These are phyloP conservation scores for Crassisporium funariophilum DNA, from an alignment of 768 basidiomycete species.

Conservation along the genomic window DNA sequence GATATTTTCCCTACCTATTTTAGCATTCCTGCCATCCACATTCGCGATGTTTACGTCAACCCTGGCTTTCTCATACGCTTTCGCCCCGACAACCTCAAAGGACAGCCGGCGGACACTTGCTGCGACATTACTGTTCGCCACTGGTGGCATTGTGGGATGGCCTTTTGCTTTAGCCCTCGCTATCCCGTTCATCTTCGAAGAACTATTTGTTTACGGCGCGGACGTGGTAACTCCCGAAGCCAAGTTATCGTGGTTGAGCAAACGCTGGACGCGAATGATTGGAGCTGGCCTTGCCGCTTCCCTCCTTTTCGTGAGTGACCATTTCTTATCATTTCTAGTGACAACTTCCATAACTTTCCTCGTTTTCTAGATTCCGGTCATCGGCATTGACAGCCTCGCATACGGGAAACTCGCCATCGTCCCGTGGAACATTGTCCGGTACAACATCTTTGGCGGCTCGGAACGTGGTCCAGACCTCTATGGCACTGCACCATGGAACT, in stretches of 20 bases:
- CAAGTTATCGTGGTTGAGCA: slow-evolving; percentile 55
- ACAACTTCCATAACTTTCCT: slow-evolving; percentile 2
- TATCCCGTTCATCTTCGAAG: slow-evolving; percentile 88
- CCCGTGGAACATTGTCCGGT: slow-evolving; percentile 91
- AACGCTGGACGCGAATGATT: slow-evolving; percentile 61
- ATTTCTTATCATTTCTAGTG: neutral
- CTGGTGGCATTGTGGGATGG: slow-evolving; percentile 92
- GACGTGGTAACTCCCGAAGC: slow-evolving; percentile 58
- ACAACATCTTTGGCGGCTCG: slow-evolving; percentile 87
- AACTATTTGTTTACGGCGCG: slow-evolving; percentile 75
- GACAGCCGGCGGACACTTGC: slow-evolving; percentile 60
- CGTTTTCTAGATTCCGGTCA: slow-evolving; percentile 70
- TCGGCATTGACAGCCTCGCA: slow-evolving; percentile 80
- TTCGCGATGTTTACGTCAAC: slow-evolving; percentile 92
- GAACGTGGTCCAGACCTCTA: slow-evolving; percentile 90
- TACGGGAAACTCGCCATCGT: slow-evolving; percentile 81
- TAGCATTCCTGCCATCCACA: slow-evolving; percentile 93
- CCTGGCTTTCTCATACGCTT: slow-evolving; percentile 72
- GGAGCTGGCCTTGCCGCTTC: slow-evolving; percentile 54
- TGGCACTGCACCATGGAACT: slow-evolving; percentile 86
- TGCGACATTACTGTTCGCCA: slow-evolving; percentile 72
- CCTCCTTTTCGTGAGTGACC: slow-evolving; percentile 60
- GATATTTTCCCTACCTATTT: slow-evolving; percentile 1
- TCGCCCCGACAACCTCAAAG: slow-evolving; percentile 56
- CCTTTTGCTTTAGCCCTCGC: slow-evolving; percentile 90